Conservation (phyloP, 1,284 basidiomycete genomes). For the Uromyces viciae-fabae region DNA sequence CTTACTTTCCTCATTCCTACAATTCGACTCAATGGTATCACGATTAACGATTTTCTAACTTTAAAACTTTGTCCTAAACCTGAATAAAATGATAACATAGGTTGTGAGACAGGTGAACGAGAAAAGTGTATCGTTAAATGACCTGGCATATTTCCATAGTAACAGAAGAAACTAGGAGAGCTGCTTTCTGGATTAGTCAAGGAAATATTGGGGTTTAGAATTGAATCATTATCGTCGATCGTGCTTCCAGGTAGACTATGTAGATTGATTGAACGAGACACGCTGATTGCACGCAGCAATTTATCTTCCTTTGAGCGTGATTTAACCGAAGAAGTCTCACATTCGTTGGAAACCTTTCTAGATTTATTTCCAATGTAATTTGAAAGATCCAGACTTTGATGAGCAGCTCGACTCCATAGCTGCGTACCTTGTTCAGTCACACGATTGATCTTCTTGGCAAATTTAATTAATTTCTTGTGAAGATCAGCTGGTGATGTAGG, state of each 20-base stretch:
- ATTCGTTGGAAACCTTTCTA: neutral
- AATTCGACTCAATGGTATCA: conserved; percentile 12
- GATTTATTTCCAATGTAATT: neutral
- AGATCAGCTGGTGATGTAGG: neutral
- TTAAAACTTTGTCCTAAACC: conserved; percentile 5
- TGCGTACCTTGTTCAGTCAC: conserved; percentile 10
- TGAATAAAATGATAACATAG: neutral
- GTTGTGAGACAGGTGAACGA: neutral
- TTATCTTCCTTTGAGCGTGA: neutral
- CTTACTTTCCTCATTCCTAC: conserved; percentile 29
- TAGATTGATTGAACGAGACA: neutral
- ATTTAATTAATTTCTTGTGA: neutral
- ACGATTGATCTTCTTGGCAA: conserved; percentile 9
- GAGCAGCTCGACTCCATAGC: neutral
- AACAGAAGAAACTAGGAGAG: conserved; percentile 23
- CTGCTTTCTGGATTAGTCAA: conserved; percentile 1
- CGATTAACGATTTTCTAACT: neutral
- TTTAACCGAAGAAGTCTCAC: neutral
- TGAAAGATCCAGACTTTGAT: neutral
- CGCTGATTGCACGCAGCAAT: conserved; percentile 7
- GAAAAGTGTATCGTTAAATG: conserved; percentile 20
- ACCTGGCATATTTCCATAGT: conserved; percentile 31
- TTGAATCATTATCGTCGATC: neutral
- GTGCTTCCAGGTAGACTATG: neutral
- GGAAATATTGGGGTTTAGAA: neutral